Conservation (phyloP, 2,329 filamentous ascomycete species). For the Pestalotiopsis sp. region DNA sequence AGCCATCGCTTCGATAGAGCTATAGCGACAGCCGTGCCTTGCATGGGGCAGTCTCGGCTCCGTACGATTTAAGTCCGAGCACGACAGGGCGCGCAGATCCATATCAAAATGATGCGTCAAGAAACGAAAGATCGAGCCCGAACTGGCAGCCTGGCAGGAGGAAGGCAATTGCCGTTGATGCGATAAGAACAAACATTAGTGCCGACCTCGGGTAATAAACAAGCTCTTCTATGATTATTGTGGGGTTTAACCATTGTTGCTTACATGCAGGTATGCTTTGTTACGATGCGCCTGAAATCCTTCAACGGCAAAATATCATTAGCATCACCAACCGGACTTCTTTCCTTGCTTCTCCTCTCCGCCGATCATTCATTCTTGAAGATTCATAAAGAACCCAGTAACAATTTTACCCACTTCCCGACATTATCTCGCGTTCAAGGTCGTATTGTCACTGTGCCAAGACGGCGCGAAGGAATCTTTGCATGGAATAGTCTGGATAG, state of each 20-base stretch:
- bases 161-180: not conserved
- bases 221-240: not conserved
- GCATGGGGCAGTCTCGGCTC: not conserved
- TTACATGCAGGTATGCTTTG: not conserved
- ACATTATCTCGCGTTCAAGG: not conserved
- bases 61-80: not conserved
- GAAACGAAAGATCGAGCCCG: not conserved
- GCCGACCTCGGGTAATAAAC: not conserved
- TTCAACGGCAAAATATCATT: not conserved
- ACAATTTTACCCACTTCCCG: not conserved
- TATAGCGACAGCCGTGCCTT: not conserved
- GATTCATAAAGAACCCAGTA: not conserved
- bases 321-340: not conserved
- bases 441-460: not conserved
- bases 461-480: not conserved
- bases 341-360: not conserved
- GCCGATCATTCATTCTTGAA: not conserved
- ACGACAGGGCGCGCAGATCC: not conserved
- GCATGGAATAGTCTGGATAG: not conserved
- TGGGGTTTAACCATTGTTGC: constrained; percentile 6
- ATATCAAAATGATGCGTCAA: not conserved
- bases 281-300: not conserved
- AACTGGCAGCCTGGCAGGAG: not conserved
- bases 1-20: not conserved
- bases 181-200: not conserved